Evolutionary conservation across 768 basidiomycete species (phyloP).

Genomic region (Suillus luteus): DNA sequence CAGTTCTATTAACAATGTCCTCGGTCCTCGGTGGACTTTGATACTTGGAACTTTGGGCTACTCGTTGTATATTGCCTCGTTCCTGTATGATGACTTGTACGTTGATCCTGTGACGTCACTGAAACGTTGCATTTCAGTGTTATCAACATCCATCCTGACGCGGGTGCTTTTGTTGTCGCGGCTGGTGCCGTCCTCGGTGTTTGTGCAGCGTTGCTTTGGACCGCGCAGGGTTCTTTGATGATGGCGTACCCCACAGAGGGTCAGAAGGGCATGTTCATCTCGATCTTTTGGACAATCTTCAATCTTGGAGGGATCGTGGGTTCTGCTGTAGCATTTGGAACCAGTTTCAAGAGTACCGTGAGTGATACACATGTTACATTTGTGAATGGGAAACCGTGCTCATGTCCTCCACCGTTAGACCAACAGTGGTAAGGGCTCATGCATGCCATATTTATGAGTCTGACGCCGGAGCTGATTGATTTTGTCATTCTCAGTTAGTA

Average conservation of each 20-base stretch:
- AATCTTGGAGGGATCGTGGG: slow-evolving; percentile 76
- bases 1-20: slow-evolving; percentile 72
- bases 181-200: slow-evolving; percentile 70
- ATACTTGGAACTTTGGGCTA: slow-evolving; percentile 72
- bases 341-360: slow-evolving; percentile 45
- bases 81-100: slow-evolving; percentile 49
- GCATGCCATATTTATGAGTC: neutral
- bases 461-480: slow-evolving; percentile 18
- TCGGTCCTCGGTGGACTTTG: slow-evolving; percentile 70
- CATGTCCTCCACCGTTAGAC: slow-evolving; percentile 21
- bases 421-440: slow-evolving; percentile 22
- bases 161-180: slow-evolving; percentile 60
- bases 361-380: neutral
- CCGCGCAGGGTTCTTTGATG: slow-evolving; percentile 77
- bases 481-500: slow-evolving; percentile 47
- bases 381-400: neutral
- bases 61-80: slow-evolving; percentile 68
- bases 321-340: slow-evolving; percentile 67
- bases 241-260: slow-evolving; percentile 74
- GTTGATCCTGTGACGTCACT: neutral
- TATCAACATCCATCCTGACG: slow-evolving; percentile 63
- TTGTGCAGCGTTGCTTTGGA: slow-evolving; percentile 69
- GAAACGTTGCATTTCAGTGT: slow-evolving; percentile 40
- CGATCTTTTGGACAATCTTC: slow-evolving; percentile 78
- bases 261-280: slow-evolving; percentile 73